Evolutionary conservation across 352 stramenopile genomes (phyloP), one percentile per base, ranked within the genome.

Genomic region (Pythium sp.): DNA sequence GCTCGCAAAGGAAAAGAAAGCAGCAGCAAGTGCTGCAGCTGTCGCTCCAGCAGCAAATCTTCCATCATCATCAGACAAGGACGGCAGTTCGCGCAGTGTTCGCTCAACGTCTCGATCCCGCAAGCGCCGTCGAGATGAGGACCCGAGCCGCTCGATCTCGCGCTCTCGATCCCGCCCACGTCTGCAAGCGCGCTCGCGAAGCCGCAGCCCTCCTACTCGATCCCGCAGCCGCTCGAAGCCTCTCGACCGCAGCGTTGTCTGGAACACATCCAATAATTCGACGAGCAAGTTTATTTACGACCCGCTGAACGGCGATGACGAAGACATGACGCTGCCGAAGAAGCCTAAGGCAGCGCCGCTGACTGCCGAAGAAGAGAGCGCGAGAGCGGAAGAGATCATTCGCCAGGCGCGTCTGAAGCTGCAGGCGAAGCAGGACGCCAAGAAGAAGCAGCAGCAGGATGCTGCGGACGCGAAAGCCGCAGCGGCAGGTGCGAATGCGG

Each of bases 371-470:
- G 72, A 91, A 61, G 84, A 92, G 73, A 71, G 73, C 24, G 76
- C 76, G 7, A 79, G 75, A 22, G 82, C 80, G 0, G 82, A 91
- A 60, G 82, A 88, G 60, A 89, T 91, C 62, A 93, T 91, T 38
- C 82, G 84, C 9, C 76, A 89, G 41, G 84, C 84, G 20, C 72
- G 82, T 28, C 68, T 87, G 12, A 90, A 90, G 72, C 72, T 92
- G 14, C 69, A 81, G 61, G 70, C 62, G 12, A 85, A 87, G 55
- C 68, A 69, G 30, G 49, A 68, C 43, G 47, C 47, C 47, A 49
- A 49, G 41, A 49, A 49, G 15, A 49, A 60, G 12, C 47, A 54
- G 46, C 18, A 55, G 47, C n/a, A 55, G 47, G 47, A 55, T 6
- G 64, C 65, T 8, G 78, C 79, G 41, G 49, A 6, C 28, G 36